Conservation (phyloP, 2,329 filamentous ascomycete species). For the Beauveria australis region DNA sequence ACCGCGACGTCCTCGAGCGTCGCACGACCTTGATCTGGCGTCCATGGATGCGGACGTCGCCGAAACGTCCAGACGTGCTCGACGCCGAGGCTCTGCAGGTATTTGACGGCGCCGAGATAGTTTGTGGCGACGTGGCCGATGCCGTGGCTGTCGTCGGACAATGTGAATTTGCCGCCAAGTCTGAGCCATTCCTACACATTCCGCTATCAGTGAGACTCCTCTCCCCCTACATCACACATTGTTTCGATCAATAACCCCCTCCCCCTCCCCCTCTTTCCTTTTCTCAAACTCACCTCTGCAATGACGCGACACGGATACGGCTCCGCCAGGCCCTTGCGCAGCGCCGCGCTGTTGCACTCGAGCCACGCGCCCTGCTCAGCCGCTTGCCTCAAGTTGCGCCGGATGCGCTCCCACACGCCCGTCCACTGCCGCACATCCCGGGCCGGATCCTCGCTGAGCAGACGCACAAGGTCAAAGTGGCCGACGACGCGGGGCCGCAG, state of each 20-base stretch:
- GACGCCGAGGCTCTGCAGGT: slow-evolving; percentile 59
- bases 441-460: slow-evolving; percentile 65
- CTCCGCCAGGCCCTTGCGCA: slow-evolving; percentile 84
- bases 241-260: neutral
- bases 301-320: slow-evolving; percentile 79
- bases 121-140: slow-evolving; percentile 81
- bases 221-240: too few species aligned
- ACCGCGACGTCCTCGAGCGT: slow-evolving; percentile 36
- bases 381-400: slow-evolving; percentile 66
- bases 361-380: slow-evolving; percentile 70
- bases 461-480: slow-evolving; percentile 85
- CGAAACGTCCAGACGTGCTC: slow-evolving; percentile 50
- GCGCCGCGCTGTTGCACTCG: slow-evolving; percentile 79
- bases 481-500: slow-evolving; percentile 73
- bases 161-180: slow-evolving; percentile 72
- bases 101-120: slow-evolving; percentile 63
- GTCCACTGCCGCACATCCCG: slow-evolving; percentile 49
- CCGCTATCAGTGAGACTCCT: neutral
- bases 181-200: slow-evolving; percentile 57
- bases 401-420: slow-evolving; percentile 64
- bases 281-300: slow-evolving; percentile 57
- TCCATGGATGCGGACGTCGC: slow-evolving; percentile 25
- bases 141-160: slow-evolving; percentile 93
- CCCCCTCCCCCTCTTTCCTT: too few species aligned
- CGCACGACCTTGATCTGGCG: slow-evolving; percentile 23